Evolutionary conservation across 345 rosid genomes (phyloP).

Genomic region (Limnanthes douglasii): DNA sequence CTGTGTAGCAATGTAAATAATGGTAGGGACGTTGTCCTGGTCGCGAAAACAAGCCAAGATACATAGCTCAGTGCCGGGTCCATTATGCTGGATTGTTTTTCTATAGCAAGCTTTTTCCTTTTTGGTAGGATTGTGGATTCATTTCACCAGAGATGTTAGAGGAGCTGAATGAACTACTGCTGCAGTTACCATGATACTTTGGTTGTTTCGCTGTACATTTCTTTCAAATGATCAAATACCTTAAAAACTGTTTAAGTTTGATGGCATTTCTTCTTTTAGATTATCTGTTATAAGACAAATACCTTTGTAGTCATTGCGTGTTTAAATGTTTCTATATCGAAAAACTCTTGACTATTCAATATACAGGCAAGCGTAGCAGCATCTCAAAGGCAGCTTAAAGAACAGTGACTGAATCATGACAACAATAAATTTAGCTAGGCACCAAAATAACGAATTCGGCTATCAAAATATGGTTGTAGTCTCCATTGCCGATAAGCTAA

Average conservation of each 20-base stretch:
- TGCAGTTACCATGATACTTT: slow-evolving; percentile 16
- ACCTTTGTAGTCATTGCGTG: slow-evolving; percentile 12
- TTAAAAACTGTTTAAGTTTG: too few relatives aligned
- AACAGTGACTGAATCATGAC: slow-evolving; percentile 15
- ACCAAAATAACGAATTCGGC: slow-evolving; percentile 4
- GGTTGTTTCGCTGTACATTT: slow-evolving; percentile 12
- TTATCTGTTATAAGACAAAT: too few relatives aligned
- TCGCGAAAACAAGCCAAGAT: slow-evolving; percentile 27
- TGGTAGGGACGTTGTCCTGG: slow-evolving; percentile 14
- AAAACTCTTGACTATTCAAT: slow-evolving; percentile 25
- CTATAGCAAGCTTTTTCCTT: slow-evolving; percentile 23
- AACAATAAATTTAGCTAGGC: slow-evolving; percentile 9
- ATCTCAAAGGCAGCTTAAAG: slow-evolving; percentile 22
- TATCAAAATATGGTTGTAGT: slow-evolving; percentile 6
- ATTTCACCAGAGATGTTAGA: slow-evolving; percentile 7
- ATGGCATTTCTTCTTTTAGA: too few relatives aligned
- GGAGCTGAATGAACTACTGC: slow-evolving; percentile 11
- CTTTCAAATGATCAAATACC: too few relatives aligned
- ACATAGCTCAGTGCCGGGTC: slow-evolving; percentile 13
- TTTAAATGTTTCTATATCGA: slow-evolving; percentile 19
- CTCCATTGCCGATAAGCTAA: slow-evolving; percentile 17
- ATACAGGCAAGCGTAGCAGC: slow-evolving; percentile 22
- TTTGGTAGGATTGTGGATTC: slow-evolving; percentile 18
- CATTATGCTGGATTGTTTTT: slow-evolving; percentile 15
- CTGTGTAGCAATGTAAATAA: slow-evolving; percentile 23